Evolutionary conservation across 345 rosid species (phyloP), one percentile per base, ranked within the genome.

Genomic region (Syzygium oleosum): DNA sequence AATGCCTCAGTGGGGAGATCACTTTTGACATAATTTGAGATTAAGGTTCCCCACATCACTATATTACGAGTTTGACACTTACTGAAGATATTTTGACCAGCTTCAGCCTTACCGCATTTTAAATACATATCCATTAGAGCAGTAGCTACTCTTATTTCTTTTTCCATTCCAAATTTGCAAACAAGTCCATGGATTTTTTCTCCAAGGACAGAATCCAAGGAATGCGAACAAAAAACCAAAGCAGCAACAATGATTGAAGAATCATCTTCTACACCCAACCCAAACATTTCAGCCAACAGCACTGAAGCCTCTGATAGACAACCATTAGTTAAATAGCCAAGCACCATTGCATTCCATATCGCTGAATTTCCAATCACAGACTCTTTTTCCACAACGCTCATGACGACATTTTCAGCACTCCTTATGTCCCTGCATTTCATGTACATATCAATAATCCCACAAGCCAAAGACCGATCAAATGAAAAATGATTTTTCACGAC

Each of bases 291-390:
- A 38, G 86, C 21, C 85, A 91, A 90, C 61, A 87, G 87, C 29
- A 87, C 88, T 85, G 86, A 73, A 25, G 94, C 94, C 90, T 89
- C 78, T 12, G 73, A 77, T 14, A 89, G 88, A 89, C 84, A 88
- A 55, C 88, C 88, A 27, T 90, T 91, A 51, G 87, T 86, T n/a
- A 91, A 85, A 88, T 90, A 92, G 41, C 95, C 93, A 5, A 58
- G 51, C 79, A 93, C 89, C 93, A 93, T 92, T 59, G 91, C 92
- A 86, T 92, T 93, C 95, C 94, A 92, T 51, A 90, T 86, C 31
- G 88, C 92, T 17, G 84, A 46, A 90, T 92, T 92, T 84, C 29
- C 86, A 84, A 84, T 90, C 46, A 86, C 56, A 16, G 38, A 65
- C 46, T 92, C 87, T 16, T 85, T 54, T 19, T 85, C 80, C 51